phyloP scores from a whole-genome alignment of 176 grass and related monocot genomes.

The Metroxylon sagu region DNA sequence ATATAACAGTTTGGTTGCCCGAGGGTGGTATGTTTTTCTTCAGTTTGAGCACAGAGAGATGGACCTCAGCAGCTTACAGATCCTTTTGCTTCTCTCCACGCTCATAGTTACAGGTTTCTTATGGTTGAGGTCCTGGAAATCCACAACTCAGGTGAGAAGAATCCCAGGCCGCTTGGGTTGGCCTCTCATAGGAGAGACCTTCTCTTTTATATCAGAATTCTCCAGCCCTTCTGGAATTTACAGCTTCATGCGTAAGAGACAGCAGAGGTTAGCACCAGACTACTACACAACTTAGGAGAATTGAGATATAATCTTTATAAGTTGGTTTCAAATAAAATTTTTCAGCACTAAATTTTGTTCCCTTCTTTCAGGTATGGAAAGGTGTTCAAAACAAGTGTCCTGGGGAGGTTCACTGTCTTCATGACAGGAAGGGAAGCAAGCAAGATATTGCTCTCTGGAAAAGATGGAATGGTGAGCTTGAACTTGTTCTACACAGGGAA shows the following conservation, averaged over 20 bases:
- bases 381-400: conserved; percentile 64
- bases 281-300: not conserved
- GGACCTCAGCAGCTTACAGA: too few species aligned
- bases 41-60: too few species aligned
- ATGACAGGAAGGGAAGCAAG: conserved; percentile 57
- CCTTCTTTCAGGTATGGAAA: conserved; percentile 39
- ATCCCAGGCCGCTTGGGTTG: conserved; percentile 53
- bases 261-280: conserved; percentile 10
- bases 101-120: conserved; percentile 8
- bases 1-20: too few species aligned
- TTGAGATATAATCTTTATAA: too few species aligned
- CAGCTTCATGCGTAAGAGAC: conserved; percentile 58
- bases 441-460: conserved; percentile 57
- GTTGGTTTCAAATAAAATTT: too few species aligned
- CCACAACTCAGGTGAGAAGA: conserved; percentile 20
- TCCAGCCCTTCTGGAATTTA: conserved; percentile 39
- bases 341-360: too few species aligned
- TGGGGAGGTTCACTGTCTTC: conserved; percentile 57
- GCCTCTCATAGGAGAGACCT: conserved; percentile 56
- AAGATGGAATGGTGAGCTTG: conserved; percentile 62
- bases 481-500: conserved; percentile 63
- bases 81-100: too few species aligned
- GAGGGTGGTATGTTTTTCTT: too few species aligned
- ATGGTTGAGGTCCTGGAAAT: conserved; percentile 20
- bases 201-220: conserved; percentile 63